Evolutionary conservation across 805 yeast species (phyloP), one percentile per base, ranked within the genome.

Genomic region (Kodamaea jinghongensis): DNA sequence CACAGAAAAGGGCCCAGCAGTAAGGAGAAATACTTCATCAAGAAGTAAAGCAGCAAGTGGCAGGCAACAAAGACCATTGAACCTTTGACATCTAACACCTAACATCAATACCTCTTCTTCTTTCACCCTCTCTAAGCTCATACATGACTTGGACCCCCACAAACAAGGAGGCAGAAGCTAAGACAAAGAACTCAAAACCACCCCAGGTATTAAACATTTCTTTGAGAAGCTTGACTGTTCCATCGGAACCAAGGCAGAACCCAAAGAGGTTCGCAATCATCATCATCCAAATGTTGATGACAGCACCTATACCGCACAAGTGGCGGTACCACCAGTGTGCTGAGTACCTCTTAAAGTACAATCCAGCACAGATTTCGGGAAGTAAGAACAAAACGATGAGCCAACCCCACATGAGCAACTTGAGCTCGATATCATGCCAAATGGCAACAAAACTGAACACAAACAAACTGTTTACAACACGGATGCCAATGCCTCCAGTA

Each of bases 371-470:
- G 37, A 88, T 75, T 58, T 93, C 99, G 0, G 99, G 99, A 4
- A 90, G 51, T 31, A 93, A 73, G 56, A 91, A 91, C 14, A 91
- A 49, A 4, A 93, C 97, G 38, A 91, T 73, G 17, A 87, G 63
- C 96, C 97, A 90, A 8, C 99, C 98, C 99, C 99, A 93, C 40
- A 91, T 65, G 35, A 93, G 66, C 37, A 93, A 66, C 46, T 80
- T 81, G 54, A 93, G 73, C 62, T 93, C 90, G 48, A 93, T 90
- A 56, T 93, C 99, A 65, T 93, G 99, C 99, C 99, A 93, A 22
- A 93, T 68, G 2, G 99, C 98, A 15, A 93, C 99, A 63, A 93
- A 93, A 11, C 95, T 79, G 58, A 93, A 93, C 11, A 91, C 97
- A 8, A 90, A 77, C 26, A 91, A 64, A 8, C 90, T 80, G 45